These are phyloP conservation scores for Linnemannia elongata DNA, from an alignment of 192 early-diverging fungal species.

Conservation along the genomic window DNA sequence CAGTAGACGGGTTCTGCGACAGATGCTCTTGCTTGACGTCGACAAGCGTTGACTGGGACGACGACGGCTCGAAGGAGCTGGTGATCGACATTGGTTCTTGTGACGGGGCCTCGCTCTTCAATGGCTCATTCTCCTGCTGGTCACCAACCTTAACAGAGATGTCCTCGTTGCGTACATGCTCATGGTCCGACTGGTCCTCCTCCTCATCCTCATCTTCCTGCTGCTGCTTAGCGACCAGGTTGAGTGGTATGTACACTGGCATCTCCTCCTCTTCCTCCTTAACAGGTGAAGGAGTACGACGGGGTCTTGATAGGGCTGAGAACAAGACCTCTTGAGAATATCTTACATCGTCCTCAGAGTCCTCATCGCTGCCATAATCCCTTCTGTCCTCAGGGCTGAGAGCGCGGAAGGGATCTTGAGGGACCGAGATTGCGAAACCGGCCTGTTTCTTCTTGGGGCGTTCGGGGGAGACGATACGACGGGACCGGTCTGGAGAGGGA, in stretches of 20 bases:
- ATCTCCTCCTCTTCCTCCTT: background rate
- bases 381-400: background rate
- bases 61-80: too few species aligned
- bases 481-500: background rate
- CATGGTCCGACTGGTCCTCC: background rate
- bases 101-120: too few species aligned
- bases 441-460: background rate
- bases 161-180: too few species aligned
- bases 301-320: background rate
- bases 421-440: background rate
- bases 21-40: background rate
- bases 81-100: too few species aligned
- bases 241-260: background rate
- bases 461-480: background rate
- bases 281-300: background rate
- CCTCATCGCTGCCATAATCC: background rate
- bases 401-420: background rate
- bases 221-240: background rate
- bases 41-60: background rate
- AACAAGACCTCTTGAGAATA: background rate
- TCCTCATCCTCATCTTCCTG: background rate
- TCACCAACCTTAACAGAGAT: too few species aligned
- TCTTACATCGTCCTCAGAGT: background rate
- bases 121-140: too few species aligned
- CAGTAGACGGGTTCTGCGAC: background rate